phyloP scores from a whole-genome alignment of 2,329 filamentous ascomycete genomes.

The Tothia fuscella region DNA sequence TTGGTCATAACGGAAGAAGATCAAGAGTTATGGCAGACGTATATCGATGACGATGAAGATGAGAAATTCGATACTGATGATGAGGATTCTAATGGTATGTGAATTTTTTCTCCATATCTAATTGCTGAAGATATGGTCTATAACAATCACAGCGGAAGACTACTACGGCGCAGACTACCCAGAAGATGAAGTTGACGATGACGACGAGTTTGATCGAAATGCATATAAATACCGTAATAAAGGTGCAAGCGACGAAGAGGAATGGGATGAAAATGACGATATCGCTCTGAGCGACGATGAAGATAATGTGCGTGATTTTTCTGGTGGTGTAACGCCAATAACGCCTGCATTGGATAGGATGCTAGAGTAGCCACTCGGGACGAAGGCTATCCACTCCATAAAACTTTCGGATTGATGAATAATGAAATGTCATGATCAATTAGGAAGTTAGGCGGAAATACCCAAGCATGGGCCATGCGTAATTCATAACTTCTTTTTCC shows the following conservation, averaged over 20 bases:
- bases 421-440: too few species aligned
- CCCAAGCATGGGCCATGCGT: too few species aligned
- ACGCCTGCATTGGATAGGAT: too few species aligned
- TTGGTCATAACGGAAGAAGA: conserved; percentile 39
- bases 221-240: conserved; percentile 25
- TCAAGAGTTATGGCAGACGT: conserved; percentile 45
- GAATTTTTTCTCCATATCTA: neutral
- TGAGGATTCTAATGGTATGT: conserved; percentile 47
- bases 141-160: conserved; percentile 54
- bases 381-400: too few species aligned
- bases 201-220: conserved; percentile 47
- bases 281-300: neutral
- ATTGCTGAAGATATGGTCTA: neutral
- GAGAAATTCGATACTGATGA: conserved; percentile 47
- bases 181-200: conserved; percentile 64
- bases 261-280: conserved; percentile 2
- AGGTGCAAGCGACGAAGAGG: conserved; percentile 6
- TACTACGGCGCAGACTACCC: conserved; percentile 72
- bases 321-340: too few species aligned
- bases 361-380: too few species aligned
- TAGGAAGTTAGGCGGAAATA: too few species aligned
- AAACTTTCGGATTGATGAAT: too few species aligned
- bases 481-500: too few species aligned
- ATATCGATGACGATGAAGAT: conserved; percentile 40
- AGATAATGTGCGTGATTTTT: neutral